Percentiles rank a stretch among this genome's conserved stretches.
phyloP scores from a whole-genome alignment of 2,329 filamentous ascomycete species.

The Pseudocercospora crystallina region DNA sequence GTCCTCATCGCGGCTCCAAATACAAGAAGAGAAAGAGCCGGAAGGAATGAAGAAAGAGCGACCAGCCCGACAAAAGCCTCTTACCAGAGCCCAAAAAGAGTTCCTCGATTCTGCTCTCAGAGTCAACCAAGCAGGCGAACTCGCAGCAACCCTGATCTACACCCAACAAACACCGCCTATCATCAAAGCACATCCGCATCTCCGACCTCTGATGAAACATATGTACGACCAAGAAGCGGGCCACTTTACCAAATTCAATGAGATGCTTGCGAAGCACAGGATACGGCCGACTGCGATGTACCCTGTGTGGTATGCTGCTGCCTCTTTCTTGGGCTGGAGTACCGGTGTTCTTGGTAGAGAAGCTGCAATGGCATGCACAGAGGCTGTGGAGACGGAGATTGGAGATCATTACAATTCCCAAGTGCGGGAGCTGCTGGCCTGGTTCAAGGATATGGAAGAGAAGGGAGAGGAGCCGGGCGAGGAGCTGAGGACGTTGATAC shows the following conservation, averaged over 20 bases:
- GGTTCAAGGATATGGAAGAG: constrained; percentile 72
- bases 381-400: constrained; percentile 98
- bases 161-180: constrained; percentile 82
- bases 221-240: constrained; percentile 97
- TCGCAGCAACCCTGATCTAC: constrained; percentile 96
- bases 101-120: constrained; percentile 80
- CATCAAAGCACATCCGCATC: constrained; percentile 75
- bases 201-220: constrained; percentile 88
- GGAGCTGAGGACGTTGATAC: constrained; percentile 72
- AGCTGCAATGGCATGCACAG: constrained; percentile 97
- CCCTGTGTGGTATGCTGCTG: constrained; percentile 80
- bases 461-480: constrained; percentile 77
- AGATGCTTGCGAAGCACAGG: constrained; percentile 77
- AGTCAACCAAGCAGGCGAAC: constrained; percentile 95
- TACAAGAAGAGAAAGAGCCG: constrained; percentile 23
- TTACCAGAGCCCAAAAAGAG: constrained; percentile 59
- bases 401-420: constrained; percentile 94
- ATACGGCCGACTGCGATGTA: constrained; percentile 91
- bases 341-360: constrained; percentile 88
- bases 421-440: constrained; percentile 76
- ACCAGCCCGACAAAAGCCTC: constrained; percentile 21
- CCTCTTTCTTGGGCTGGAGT: constrained; percentile 80
- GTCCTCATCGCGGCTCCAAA: constrained; percentile 15
- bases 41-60: constrained; percentile 20
- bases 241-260: constrained; percentile 84